Conservation (phyloP, 139 green algal genomes). For the Haematococcus sp. region DNA sequence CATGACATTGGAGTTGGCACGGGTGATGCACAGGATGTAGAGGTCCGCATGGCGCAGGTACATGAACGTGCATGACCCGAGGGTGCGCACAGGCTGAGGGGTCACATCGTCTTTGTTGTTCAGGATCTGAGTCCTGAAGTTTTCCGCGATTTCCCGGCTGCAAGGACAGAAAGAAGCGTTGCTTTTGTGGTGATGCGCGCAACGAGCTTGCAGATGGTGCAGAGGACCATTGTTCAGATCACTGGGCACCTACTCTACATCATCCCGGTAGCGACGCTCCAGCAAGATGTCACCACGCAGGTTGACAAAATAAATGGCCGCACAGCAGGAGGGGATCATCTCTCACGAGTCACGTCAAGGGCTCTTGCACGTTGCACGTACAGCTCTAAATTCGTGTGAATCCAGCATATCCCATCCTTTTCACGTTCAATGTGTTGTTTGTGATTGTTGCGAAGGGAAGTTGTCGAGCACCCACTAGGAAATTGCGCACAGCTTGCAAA, state of each 20-base stretch:
- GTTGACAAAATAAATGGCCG: constrained; percentile 87
- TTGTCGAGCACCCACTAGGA: too few relatives aligned
- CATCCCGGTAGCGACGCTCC: constrained; percentile 86
- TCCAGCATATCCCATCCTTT: neutral
- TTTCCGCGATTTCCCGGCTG: constrained; percentile 80
- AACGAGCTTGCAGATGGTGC: neutral
- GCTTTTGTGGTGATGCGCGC: neutral
- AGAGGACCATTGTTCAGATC: neutral
- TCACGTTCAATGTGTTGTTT: neutral
- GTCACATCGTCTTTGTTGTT: constrained; percentile 59
- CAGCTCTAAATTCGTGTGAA: neutral
- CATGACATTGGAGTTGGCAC: constrained; percentile 90
- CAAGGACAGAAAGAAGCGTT: neutral
- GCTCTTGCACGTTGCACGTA: neutral
- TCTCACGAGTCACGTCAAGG: neutral
- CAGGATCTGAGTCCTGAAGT: constrained; percentile 88
- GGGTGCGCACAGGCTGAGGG: constrained; percentile 69
- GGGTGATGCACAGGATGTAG: constrained; percentile 91
- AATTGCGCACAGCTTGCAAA: too few relatives aligned
- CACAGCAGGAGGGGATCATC: constrained; percentile 1
- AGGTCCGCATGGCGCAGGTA: constrained; percentile 86
- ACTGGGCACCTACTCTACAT: constrained; percentile 81
- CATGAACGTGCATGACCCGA: constrained; percentile 82
- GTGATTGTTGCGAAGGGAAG: too few relatives aligned
- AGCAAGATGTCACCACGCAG: constrained; percentile 91